Percentiles rank a stretch among this genome's conserved stretches.
These are phyloP conservation scores for Ceratocystis huliohia DNA, from an alignment of 2,329 filamentous ascomycete genomes.

Conservation along the genomic window DNA sequence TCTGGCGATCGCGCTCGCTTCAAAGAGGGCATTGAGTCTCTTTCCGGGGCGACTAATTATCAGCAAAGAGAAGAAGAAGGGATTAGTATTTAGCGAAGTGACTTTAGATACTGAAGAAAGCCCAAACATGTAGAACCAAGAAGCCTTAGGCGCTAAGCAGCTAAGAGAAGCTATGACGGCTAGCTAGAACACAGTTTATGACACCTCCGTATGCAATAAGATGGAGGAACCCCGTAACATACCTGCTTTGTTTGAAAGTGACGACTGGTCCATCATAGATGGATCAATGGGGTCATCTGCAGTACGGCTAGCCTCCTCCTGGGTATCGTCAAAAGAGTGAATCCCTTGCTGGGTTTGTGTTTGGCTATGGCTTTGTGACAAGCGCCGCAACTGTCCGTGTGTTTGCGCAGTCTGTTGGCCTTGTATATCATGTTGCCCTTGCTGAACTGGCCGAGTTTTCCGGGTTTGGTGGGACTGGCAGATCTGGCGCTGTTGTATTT, in stretches of 20 bases:
- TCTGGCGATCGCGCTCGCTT: conserved; percentile 18
- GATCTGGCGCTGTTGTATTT: not conserved
- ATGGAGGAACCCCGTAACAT: not conserved
- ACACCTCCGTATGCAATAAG: too few species aligned
- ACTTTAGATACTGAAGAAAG: not conserved
- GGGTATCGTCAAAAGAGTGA: not conserved
- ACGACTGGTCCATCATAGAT: not conserved
- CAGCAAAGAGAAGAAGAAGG: not conserved
- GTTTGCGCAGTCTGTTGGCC: not conserved
- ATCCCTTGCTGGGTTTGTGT: not conserved
- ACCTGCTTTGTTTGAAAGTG: not conserved
- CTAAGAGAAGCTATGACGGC: too few species aligned
- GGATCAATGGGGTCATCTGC: not conserved
- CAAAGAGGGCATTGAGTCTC: conserved; percentile 12
- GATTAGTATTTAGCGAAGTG: not conserved
- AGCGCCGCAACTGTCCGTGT: not conserved
- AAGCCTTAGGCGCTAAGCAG: too few species aligned
- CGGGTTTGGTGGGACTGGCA: not conserved
- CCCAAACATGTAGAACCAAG: too few species aligned
- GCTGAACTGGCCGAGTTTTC: not conserved
- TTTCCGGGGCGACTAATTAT: not conserved
- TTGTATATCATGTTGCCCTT: not conserved
- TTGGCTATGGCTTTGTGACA: not conserved
- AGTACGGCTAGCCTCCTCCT: not conserved
- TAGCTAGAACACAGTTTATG: too few species aligned